phyloP scores from a whole-genome alignment of 495 filamentous ascomycete species.

The Aspergillus haitiensis region DNA sequence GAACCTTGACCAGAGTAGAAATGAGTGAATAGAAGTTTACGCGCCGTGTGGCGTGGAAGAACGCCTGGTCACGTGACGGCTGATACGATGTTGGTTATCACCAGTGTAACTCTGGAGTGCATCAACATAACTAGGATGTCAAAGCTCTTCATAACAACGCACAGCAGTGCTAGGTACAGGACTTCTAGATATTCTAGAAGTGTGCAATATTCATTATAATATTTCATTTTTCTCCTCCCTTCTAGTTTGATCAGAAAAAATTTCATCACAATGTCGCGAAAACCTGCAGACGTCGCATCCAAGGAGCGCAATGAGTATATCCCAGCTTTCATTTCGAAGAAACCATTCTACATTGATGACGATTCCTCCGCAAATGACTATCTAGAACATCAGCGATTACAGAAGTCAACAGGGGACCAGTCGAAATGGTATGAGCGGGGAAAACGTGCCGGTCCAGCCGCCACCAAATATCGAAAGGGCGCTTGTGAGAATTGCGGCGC shows the following conservation, averaged over 20 bases:
- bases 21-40: slow-evolving; percentile 12
- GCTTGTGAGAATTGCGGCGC: slow-evolving; percentile 98
- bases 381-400: slow-evolving; percentile 93
- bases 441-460: slow-evolving; percentile 73
- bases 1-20: too few relatives aligned
- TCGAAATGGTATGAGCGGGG: slow-evolving; percentile 91
- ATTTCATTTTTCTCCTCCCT: neutral
- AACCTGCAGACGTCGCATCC: slow-evolving; percentile 50
- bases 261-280: slow-evolving; percentile 49
- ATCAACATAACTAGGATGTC: neutral
- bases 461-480: slow-evolving; percentile 96
- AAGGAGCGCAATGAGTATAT: slow-evolving; percentile 98
- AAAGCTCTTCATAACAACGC: neutral
- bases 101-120: neutral
- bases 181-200: too few relatives aligned
- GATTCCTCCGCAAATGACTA: slow-evolving; percentile 79
- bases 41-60: slow-evolving; percentile 28
- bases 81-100: neutral
- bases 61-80: slow-evolving; percentile 38
- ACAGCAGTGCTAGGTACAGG: slow-evolving; percentile 14
- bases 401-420: slow-evolving; percentile 61
- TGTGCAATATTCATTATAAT: neutral
- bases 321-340: slow-evolving; percentile 95
- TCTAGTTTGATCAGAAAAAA: neutral
- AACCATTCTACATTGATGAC: slow-evolving; percentile 92